phyloP scores from a whole-genome alignment of 2,329 filamentous ascomycete species.

The Shiraia sp. region DNA sequence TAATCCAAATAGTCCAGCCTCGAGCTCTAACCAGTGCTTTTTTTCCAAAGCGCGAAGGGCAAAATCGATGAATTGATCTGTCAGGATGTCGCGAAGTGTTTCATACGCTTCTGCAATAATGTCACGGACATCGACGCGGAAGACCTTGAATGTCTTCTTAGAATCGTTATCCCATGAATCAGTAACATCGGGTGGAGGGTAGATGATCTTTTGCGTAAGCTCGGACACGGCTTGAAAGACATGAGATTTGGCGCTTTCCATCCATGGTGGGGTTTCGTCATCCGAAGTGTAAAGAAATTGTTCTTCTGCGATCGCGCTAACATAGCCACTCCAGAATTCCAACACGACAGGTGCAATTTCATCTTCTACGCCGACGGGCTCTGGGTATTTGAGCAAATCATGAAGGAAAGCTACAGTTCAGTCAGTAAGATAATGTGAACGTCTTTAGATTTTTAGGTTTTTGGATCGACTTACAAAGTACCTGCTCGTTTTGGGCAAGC shows the following conservation, averaged over 20 bases:
- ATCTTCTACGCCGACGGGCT: conserved; percentile 72
- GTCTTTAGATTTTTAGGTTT: not conserved
- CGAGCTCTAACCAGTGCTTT: conserved; percentile 54
- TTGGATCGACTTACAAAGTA: conserved; percentile 35
- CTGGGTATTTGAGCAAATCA: conserved; percentile 67
- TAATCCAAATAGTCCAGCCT: conserved; percentile 63
- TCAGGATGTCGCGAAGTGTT: conserved; percentile 50
- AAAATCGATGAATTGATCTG: conserved; percentile 53
- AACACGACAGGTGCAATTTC: conserved; percentile 73
- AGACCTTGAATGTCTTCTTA: conserved; percentile 69
- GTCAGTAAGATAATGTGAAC: not conserved
- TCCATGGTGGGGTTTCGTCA: conserved; percentile 56
- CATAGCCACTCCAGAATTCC: conserved; percentile 80
- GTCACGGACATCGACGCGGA: conserved; percentile 78
- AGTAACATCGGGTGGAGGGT: conserved; percentile 62
- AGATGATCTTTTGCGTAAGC: conserved; percentile 70
- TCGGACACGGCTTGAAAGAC: conserved; percentile 68
- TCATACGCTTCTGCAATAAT: conserved; percentile 73
- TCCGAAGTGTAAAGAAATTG: conserved; percentile 35
- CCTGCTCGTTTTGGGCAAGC: conserved; percentile 36
- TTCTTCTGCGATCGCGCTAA: conserved; percentile 68
- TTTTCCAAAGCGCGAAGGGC: conserved; percentile 46
- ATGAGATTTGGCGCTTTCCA: conserved; percentile 60
- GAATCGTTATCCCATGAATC: conserved; percentile 72
- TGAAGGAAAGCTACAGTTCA: conserved; percentile 54